A percentile compares a stretch with the other conserved stretches of the same genome.
Conservation (phyloP, 352 stramenopile genomes). For the Elongisporangium undulatum region DNA sequence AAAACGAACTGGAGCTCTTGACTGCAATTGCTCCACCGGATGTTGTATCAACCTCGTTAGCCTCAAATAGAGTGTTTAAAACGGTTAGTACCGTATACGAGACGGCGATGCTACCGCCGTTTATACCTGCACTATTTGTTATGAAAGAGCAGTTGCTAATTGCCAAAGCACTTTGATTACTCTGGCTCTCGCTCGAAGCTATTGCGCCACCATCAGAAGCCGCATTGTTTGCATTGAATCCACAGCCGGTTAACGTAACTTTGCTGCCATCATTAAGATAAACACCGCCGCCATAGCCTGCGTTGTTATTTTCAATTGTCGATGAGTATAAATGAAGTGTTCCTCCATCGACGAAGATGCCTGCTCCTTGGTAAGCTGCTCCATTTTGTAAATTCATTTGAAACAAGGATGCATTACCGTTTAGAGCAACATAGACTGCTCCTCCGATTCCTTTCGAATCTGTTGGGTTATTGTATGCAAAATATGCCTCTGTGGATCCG, state of each 20-base stretch:
- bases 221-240: conserved; percentile 22
- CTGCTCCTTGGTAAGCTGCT: conserved; percentile 13
- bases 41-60: conserved; percentile 7
- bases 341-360: conserved; percentile 19
- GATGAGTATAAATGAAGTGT: conserved; percentile 13
- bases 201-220: conserved; percentile 21
- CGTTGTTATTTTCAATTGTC: conserved; percentile 11
- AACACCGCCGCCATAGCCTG: conserved; percentile 20
- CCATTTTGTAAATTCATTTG: conserved; percentile 13
- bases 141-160: conserved; percentile 13
- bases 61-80: conserved; percentile 15
- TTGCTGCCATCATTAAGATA: conserved; percentile 16
- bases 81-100: conserved; percentile 9
- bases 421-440: conserved; percentile 15
- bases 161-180: conserved; percentile 7
- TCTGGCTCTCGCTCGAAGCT: conserved; percentile 8
- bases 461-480: conserved; percentile 13
- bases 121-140: conserved; percentile 16
- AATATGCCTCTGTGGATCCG: conserved; percentile 6
- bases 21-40: conserved; percentile 26
- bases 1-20: conserved; percentile 10
- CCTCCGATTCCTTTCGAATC: conserved; percentile 10
- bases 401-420: conserved; percentile 11
- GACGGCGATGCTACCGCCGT: conserved; percentile 25
- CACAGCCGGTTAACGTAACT: conserved; percentile 14